These are phyloP conservation scores for Plasmodium coatneyi DNA, from an alignment of 169 alveolate genomes.

Conservation along the genomic window DNA sequence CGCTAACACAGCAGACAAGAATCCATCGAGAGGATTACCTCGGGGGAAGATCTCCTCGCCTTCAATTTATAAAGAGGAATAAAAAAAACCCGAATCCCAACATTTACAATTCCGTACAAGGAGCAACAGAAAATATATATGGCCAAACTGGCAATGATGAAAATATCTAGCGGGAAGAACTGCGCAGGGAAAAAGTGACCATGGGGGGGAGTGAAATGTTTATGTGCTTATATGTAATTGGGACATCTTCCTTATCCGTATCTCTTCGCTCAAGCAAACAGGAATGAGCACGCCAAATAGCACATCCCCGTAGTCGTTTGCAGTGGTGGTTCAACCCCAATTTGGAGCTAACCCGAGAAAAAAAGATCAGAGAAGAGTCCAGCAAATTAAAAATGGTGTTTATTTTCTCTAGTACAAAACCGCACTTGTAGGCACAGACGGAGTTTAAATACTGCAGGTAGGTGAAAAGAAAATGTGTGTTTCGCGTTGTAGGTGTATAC, in stretches of 20 bases:
- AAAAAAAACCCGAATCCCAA: conserved; percentile 80
- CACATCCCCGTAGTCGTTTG: no score
- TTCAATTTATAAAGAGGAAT: conserved; percentile 77
- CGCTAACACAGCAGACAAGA: not conserved
- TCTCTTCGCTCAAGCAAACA: not conserved
- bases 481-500: not conserved
- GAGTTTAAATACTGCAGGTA: conserved; percentile 70
- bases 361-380: conserved; percentile 59
- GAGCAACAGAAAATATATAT: conserved; percentile 79
- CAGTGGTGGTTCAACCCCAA: not conserved
- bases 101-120: conserved; percentile 79
- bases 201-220: not conserved
- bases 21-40: conserved; percentile 44
- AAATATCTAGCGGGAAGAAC: conserved; percentile 81
- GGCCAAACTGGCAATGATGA: conserved; percentile 78
- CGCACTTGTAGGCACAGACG: conserved; percentile 81
- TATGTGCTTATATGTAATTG: not conserved
- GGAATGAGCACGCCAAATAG: not conserved
- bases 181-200: not conserved
- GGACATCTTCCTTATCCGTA: not conserved
- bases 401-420: conserved; percentile 81
- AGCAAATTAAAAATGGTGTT: conserved; percentile 61
- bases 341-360: conserved; percentile 15
- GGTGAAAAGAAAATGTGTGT: not conserved
- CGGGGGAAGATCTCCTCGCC: conserved; percentile 81